Evolutionary conservation across 108 stramenopile species (phyloP).

Genomic region (Parietichytrium sp.): DNA sequence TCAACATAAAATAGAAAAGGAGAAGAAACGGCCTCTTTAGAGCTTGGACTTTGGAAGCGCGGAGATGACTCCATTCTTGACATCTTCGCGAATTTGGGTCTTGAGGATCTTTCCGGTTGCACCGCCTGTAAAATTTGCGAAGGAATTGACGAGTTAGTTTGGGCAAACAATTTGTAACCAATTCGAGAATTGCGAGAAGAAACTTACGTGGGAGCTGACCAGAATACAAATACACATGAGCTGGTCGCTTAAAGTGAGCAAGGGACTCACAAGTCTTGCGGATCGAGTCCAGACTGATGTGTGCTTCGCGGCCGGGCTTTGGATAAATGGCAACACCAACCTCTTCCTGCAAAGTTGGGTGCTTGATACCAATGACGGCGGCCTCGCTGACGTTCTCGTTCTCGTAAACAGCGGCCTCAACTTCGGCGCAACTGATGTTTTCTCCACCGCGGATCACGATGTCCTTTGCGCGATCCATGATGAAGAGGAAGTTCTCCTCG

Average conservation of each 20-base stretch:
- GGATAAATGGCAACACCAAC: slow-evolving; percentile 6
- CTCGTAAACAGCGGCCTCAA: slow-evolving; percentile 44
- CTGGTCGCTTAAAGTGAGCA: slow-evolving; percentile 5
- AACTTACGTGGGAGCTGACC: slow-evolving; percentile 32
- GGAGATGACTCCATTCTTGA: neutral
- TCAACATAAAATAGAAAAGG: too few relatives aligned
- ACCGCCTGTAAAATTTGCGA: too few relatives aligned
- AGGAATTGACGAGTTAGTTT: too few relatives aligned
- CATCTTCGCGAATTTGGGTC: neutral
- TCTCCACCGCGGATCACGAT: slow-evolving; percentile 48
- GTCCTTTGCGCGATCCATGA: slow-evolving; percentile 68
- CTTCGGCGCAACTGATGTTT: slow-evolving; percentile 42
- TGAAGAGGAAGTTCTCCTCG: slow-evolving; percentile 72
- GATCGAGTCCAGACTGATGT: neutral
- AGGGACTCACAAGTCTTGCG: neutral
- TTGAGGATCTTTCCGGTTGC: slow-evolving; percentile 36
- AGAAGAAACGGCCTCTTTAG: neutral
- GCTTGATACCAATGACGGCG: neutral
- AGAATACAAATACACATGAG: neutral
- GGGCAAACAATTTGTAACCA: too few relatives aligned
- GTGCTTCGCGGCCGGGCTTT: slow-evolving; percentile 19
- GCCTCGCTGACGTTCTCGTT: slow-evolving; percentile 35
- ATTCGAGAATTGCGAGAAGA: too few relatives aligned
- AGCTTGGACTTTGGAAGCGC: slow-evolving; percentile 35
- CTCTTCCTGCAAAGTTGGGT: slow-evolving; percentile 26